Evolutionary conservation across 805 yeast species (phyloP).

Genomic region (Candida nitratophila): DNA sequence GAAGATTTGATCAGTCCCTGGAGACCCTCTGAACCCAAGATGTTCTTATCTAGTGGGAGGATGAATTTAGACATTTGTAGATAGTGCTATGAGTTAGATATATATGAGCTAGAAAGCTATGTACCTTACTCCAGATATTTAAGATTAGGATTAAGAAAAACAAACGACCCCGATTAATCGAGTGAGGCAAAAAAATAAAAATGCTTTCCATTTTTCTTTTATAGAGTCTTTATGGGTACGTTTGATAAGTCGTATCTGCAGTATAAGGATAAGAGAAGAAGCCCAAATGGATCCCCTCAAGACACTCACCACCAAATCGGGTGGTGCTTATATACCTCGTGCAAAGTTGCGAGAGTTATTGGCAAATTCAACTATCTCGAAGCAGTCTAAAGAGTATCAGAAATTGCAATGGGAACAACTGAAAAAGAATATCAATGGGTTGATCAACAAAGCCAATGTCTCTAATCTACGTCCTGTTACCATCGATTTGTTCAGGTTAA

Average conservation of each 20-base stretch:
- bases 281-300: neutral
- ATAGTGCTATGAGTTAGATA: too few relatives aligned
- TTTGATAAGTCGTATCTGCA: too few relatives aligned
- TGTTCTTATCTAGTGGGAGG: too few relatives aligned
- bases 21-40: neutral
- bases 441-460: constrained; percentile 37
- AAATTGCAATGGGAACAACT: constrained; percentile 49
- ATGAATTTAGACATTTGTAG: too few relatives aligned
- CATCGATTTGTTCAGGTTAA: constrained; percentile 44
- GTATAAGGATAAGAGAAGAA: neutral
- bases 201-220: too few relatives aligned
- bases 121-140: too few relatives aligned
- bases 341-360: constrained; percentile 39
- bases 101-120: too few relatives aligned
- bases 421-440: constrained; percentile 38
- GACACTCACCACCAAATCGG: constrained; percentile 17
- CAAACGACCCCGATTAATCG: too few relatives aligned
- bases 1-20: neutral
- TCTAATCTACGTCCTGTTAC: constrained; percentile 43
- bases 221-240: too few relatives aligned
- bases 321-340: constrained; percentile 50
- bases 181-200: too few relatives aligned
- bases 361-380: constrained; percentile 14
- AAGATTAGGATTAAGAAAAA: too few relatives aligned
- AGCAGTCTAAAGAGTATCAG: constrained; percentile 35